phyloP scores from a whole-genome alignment of 495 filamentous ascomycete genomes.

The Neurospora intermedia region DNA sequence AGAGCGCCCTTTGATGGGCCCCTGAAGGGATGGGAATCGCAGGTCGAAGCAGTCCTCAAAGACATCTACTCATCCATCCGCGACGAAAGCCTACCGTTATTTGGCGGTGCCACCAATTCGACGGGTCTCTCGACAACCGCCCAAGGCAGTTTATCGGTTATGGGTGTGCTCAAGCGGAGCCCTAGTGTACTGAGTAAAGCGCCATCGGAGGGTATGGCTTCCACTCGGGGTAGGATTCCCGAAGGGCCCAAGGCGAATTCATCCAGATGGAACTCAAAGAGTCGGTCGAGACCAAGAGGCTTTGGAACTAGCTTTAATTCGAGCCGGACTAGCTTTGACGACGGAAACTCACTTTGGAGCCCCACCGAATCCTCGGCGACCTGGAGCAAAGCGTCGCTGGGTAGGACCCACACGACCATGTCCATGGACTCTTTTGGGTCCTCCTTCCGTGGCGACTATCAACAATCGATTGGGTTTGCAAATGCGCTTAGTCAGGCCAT shows the following conservation, averaged over 20 bases:
- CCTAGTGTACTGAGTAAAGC: conserved; percentile 89
- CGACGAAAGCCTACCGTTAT: conserved; percentile 70
- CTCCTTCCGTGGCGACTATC: conserved; percentile 73
- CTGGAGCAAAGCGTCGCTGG: conserved; percentile 90
- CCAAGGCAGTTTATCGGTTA: conserved; percentile 39
- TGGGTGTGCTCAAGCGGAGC: conserved; percentile 65
- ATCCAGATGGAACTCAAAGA: conserved; percentile 72
- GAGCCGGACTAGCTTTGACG: conserved; percentile 87
- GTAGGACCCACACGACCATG: conserved; percentile 80
- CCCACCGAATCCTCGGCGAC: conserved; percentile 66
- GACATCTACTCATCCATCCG: conserved; percentile 88
- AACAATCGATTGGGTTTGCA: conserved; percentile 94
- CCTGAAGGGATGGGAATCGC: conserved; percentile 73
- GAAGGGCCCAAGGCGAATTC: conserved; percentile 51
- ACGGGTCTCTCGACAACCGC: conserved; percentile 30
- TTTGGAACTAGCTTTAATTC: conserved; percentile 82
- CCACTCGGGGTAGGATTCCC: conserved; percentile 55
- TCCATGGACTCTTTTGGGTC: conserved; percentile 83
- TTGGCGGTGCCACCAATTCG: conserved; percentile 46
- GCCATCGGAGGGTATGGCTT: conserved; percentile 60
- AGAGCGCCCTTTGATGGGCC: conserved; percentile 68
- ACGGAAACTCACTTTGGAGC: conserved; percentile 82
- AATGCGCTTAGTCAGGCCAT: conserved; percentile 96
- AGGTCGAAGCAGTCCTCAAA: conserved; percentile 81
- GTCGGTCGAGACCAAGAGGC: conserved; percentile 68